Conservation (phyloP, 495 filamentous ascomycete species). For the Pyrenopolyporus hunteri region DNA sequence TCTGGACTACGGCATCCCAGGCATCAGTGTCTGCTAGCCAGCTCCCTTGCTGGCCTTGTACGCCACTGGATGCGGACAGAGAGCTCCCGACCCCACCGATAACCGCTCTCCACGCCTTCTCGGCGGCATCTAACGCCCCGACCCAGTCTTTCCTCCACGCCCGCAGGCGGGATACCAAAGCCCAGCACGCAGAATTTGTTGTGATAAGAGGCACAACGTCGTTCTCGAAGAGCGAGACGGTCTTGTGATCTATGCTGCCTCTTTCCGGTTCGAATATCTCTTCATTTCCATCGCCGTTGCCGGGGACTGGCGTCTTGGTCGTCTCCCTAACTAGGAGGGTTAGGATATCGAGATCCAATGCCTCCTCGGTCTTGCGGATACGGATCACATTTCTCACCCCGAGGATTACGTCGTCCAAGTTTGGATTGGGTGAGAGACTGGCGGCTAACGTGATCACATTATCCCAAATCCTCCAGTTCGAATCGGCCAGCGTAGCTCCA, state of each 20-base stretch:
- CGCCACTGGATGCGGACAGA: constrained; percentile 12
- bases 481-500: constrained; percentile 78
- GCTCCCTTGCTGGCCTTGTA: constrained; percentile 38
- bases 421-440: constrained; percentile 69
- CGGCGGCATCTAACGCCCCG: constrained; percentile 78
- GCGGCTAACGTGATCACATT: constrained; percentile 88
- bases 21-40: constrained; percentile 54
- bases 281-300: constrained; percentile 47
- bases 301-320: constrained; percentile 45
- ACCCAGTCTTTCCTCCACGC: constrained; percentile 70
- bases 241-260: constrained; percentile 56
- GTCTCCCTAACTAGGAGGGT: constrained; percentile 73
- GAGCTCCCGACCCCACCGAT: constrained; percentile 50
- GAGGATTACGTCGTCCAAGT: constrained; percentile 73
- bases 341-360: constrained; percentile 76
- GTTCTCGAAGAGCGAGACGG: constrained; percentile 75
- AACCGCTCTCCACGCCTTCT: constrained; percentile 84
- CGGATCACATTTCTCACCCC: constrained; percentile 76
- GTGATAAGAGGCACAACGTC: constrained; percentile 84
- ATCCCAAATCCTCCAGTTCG: constrained; percentile 91
- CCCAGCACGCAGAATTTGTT: constrained; percentile 74
- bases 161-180: constrained; percentile 70
- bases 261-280: constrained; percentile 50
- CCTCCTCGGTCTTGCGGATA: constrained; percentile 73
- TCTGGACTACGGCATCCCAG: constrained; percentile 67